These are phyloP conservation scores for Pyricularia pennisetigena DNA, from an alignment of 2,329 filamentous ascomycete species.

Conservation along the genomic window DNA sequence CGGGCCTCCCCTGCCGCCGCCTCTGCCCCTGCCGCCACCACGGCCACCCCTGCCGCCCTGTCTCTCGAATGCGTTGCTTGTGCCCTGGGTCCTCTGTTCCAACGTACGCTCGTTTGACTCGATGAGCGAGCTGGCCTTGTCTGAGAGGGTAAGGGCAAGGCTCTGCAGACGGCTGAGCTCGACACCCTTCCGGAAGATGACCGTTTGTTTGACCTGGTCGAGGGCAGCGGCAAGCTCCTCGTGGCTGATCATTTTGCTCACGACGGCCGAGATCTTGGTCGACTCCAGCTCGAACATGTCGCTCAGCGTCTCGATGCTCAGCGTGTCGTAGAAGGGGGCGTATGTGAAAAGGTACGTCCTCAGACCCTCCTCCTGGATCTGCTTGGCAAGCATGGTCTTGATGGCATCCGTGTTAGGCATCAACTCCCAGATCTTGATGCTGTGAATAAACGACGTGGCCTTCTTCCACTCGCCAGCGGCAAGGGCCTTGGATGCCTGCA, in stretches of 20 bases:
- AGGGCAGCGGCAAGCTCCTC: constrained; percentile 93
- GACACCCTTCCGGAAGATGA: constrained; percentile 99
- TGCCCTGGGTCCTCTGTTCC: constrained; percentile 94
- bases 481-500: constrained; percentile 96
- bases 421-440: constrained; percentile 99
- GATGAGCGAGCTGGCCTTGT: constrained; percentile 93
- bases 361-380: constrained; percentile 97
- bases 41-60: constrained; percentile 70
- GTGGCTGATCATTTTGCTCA: constrained; percentile 99
- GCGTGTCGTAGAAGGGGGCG: constrained; percentile 96
- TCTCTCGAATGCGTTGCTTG: constrained; percentile 88
- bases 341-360: constrained; percentile 99
- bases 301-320: constrained; percentile 75
- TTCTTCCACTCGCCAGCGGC: constrained; percentile 99
- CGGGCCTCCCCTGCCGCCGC: constrained; percentile 52
- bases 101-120: constrained; percentile 96
- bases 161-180: constrained; percentile 95
- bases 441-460: constrained; percentile 84
- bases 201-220: constrained; percentile 92
- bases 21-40: constrained; percentile 57
- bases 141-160: constrained; percentile 82
- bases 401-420: constrained; percentile 89
- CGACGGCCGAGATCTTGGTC: constrained; percentile 85
- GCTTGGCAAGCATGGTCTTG: constrained; percentile 93
- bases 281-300: constrained; percentile 91